Percentiles rank a stretch among this genome's conserved stretches.
Evolutionary conservation across 805 yeast genomes (phyloP).

Genomic region (Nakazawaea wickerhamii): DNA sequence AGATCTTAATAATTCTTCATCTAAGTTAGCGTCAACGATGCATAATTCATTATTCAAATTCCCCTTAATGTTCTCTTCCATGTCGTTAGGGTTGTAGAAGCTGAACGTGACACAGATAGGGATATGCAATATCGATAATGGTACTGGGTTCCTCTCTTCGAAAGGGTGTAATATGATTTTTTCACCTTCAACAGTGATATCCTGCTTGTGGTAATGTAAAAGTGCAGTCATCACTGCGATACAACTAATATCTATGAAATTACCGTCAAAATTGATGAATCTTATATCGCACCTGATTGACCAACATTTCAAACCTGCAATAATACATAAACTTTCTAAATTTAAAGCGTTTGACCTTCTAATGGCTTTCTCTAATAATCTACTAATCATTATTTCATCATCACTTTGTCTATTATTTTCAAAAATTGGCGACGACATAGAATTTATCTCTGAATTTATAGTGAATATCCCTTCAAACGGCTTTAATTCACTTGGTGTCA

Average conservation of each 20-base stretch:
- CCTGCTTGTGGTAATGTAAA: slow-evolving; percentile 79
- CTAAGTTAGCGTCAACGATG: slow-evolving; percentile 67
- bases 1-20: slow-evolving; percentile 71
- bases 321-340: slow-evolving; percentile 82
- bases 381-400: slow-evolving; percentile 72
- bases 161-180: slow-evolving; percentile 61
- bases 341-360: slow-evolving; percentile 89
- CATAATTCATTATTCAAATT: slow-evolving; percentile 54
- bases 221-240: slow-evolving; percentile 86
- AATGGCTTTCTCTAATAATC: slow-evolving; percentile 88
- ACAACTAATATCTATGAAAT: slow-evolving; percentile 84
- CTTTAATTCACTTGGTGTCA: slow-evolving; percentile 79
- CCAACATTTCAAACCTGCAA: slow-evolving; percentile 93
- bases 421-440: slow-evolving; percentile 85
- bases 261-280: slow-evolving; percentile 87
- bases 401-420: slow-evolving; percentile 70
- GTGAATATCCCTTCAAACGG: slow-evolving; percentile 90
- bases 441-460: slow-evolving; percentile 79
- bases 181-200: slow-evolving; percentile 62
- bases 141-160: slow-evolving; percentile 82
- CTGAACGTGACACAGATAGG: slow-evolving; percentile 89
- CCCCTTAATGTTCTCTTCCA: slow-evolving; percentile 68
- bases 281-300: slow-evolving; percentile 84
- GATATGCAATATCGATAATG: slow-evolving; percentile 77
- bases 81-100: slow-evolving; percentile 66